Conservation (phyloP, 1,284 basidiomycete genomes). For the Boletus mariae region DNA sequence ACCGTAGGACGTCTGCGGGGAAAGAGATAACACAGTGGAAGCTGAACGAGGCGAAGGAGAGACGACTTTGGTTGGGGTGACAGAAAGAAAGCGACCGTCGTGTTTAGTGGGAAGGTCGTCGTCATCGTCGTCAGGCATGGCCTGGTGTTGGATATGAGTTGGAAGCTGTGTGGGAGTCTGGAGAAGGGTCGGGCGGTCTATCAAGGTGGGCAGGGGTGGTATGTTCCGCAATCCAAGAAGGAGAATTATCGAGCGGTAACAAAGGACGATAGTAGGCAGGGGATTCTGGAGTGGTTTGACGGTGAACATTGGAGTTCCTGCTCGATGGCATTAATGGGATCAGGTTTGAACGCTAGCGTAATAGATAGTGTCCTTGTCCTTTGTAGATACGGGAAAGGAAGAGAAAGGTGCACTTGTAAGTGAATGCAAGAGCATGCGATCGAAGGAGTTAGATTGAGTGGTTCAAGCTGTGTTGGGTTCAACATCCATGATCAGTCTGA, state of each 20-base stretch:
- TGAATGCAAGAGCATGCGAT: constrained; percentile 31
- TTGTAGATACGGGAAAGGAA: constrained; percentile 16
- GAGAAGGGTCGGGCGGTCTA: constrained; percentile 10
- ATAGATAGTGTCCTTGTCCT: constrained; percentile 13
- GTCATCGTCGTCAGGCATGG: constrained; percentile 21
- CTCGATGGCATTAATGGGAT: constrained; percentile 32
- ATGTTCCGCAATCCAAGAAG: constrained; percentile 19
- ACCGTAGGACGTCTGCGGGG: constrained; percentile 17
- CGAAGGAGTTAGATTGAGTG: constrained; percentile 7
- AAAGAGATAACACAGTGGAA: constrained; percentile 11
- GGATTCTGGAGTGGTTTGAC: constrained; percentile 18
- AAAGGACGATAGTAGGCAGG: constrained; percentile 25
- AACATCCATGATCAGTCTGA: constrained; percentile 96
- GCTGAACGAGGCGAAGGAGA: constrained; percentile 14
- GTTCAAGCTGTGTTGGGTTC: constrained; percentile 22
- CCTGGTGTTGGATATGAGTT: constrained; percentile 8
- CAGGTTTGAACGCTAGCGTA: constrained; percentile 12
- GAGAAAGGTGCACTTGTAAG: constrained; percentile 29
- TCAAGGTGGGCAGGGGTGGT: constrained; percentile 9
- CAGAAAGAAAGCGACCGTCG: constrained; percentile 23
- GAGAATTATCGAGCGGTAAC: constrained; percentile 31
- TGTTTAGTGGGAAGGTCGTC: constrained; percentile 25
- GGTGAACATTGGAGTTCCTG: constrained; percentile 23
- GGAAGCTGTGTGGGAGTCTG: constrained; percentile 5
- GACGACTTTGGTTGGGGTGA: constrained; percentile 7